Evolutionary conservation across 306 rosid species (phyloP).

Genomic region (Hippophae tibetana): DNA sequence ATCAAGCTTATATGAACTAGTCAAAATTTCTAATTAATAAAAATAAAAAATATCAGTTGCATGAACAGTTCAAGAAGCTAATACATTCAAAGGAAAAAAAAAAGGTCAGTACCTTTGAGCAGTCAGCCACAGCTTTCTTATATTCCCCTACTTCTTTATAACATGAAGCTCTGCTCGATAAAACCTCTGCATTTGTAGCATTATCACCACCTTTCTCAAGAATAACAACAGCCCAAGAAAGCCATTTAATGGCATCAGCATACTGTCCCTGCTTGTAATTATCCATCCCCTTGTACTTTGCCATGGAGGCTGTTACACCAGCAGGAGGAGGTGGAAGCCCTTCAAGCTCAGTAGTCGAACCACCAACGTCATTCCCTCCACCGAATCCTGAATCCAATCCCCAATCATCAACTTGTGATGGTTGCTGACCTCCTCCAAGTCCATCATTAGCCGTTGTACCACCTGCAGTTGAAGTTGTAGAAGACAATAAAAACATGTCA

Average conservation of each 20-base stretch:
- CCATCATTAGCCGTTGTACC: conserved; percentile 20
- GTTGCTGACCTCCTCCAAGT: conserved; percentile 24
- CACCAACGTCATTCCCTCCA: conserved; percentile 53
- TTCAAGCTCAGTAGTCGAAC: conserved; percentile 83
- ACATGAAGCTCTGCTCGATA: conserved; percentile 93
- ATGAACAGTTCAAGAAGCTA: neutral
- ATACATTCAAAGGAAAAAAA: neutral
- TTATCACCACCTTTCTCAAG: conserved; percentile 66
- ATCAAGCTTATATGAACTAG: neutral
- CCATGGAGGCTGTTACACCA: conserved; percentile 61
- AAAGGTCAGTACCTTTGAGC: conserved; percentile 61
- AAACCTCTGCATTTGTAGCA: conserved; percentile 43
- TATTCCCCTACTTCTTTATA: conserved; percentile 97
- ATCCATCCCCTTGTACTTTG: conserved; percentile 87
- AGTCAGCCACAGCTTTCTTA: conserved; percentile 94
- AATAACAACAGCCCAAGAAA: conserved; percentile 83
- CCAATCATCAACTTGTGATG: conserved; percentile 69
- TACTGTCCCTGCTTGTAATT: conserved; percentile 91
- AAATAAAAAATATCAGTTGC: neutral
- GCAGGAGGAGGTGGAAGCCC: conserved; percentile 98
- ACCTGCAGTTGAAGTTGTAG: conserved; percentile 35
- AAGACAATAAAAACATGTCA: conserved; percentile 53
- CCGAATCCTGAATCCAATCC: conserved; percentile 68
- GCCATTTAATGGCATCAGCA: conserved; percentile 96
- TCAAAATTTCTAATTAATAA: neutral